Conservation (phyloP, 495 filamentous ascomycete genomes). For the Neurospora sp. region DNA sequence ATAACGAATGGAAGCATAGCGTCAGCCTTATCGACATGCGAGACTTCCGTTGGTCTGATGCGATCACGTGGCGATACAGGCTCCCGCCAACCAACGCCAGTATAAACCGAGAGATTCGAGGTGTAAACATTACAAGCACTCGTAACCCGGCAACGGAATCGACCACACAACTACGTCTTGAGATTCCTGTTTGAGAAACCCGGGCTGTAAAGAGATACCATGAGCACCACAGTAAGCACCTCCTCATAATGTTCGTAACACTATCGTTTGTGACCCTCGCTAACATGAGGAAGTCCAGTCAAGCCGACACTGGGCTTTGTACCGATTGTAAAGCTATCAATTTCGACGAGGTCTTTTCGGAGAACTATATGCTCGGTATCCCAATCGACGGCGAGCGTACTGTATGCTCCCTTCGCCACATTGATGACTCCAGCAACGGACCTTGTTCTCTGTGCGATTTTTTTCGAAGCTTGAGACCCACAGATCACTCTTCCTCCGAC, state of each 20-base stretch:
- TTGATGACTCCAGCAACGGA: neutral
- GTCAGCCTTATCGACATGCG: neutral
- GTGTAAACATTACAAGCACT: neutral
- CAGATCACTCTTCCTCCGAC: neutral
- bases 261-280: neutral
- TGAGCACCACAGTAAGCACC: neutral
- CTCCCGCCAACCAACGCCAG: neutral
- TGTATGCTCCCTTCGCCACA: neutral
- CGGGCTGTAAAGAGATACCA: neutral
- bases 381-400: rapidly evolving
- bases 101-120: neutral
- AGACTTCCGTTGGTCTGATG: neutral
- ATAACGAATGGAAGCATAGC: neutral
- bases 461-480: neutral
- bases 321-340: neutral
- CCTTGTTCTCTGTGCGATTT: neutral
- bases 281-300: neutral
- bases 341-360: neutral
- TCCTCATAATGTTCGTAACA: neutral
- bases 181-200: neutral
- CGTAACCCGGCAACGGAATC: neutral
- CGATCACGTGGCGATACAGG: neutral
- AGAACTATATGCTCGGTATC: neutral
- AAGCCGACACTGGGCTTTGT: neutral
- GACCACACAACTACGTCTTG: neutral